Base-by-base conservation (phyloP, 106 monocot genomes). In the Vanilla planifolia region DNA sequence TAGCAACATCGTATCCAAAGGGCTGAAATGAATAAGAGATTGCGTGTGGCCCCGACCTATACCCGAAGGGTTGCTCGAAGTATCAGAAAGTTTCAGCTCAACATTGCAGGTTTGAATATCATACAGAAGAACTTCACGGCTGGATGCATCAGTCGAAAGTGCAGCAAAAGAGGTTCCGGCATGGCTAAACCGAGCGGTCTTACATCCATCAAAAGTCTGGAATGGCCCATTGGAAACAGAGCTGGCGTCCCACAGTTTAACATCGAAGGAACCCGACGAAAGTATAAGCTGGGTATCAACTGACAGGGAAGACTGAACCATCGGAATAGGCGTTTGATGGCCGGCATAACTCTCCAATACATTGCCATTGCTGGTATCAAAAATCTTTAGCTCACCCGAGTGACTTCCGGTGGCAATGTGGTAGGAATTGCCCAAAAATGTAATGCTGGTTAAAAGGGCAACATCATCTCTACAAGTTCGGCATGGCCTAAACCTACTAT, bases 201-300 rank as follows among this genome's bases (percentile, higher is more conserved):
- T 98, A 65, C 96, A 98, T 39, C 76, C 77, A 30, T 98, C 96
- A 84, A 98, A 98, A 43, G 91, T 69, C 76, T 98, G 91, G 37
- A 82, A 60, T 1, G 88, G 88, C 8, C 93, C 89, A 61, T 64
- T 71, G 10, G 84, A 72, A 19, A 98, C 43, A 1, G 78, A 68
- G 19, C 77, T 75, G 19, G 96, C 78, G 75, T 98, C 82, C 96
- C 96, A 98, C 28, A 98, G 51, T 55, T 69, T 88, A 22, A 85
- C 88, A 73, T 98, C 92, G 62, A 65, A 67, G 8, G 67, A 26
- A 9, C 72, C 72, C 9, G 98, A 98, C 19, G 98, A 77, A 44
- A 98, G 98, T 39, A 98, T 44, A 28, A 91, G 41, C 52, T 84
- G 83, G 17, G 40, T 73, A 21, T 48, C 83, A 62, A 71, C 78